Conservation (phyloP, 2,329 filamentous ascomycete genomes). For the Didymella glomerata region DNA sequence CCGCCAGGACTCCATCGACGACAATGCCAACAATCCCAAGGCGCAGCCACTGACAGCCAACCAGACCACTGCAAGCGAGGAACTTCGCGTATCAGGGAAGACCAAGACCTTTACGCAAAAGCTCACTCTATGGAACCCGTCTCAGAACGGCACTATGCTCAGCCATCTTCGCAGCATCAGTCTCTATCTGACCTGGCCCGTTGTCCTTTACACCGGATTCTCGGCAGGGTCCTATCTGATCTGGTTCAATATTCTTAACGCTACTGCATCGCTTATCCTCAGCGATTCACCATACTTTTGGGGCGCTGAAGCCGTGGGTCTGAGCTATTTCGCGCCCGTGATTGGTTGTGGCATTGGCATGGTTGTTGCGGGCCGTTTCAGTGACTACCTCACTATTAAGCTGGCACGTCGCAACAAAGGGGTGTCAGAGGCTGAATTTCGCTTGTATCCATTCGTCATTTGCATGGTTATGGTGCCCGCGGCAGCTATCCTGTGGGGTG, state of each 20-base stretch:
- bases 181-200: constrained; percentile 50
- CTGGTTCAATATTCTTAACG: constrained; percentile 44
- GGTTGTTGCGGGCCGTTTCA: constrained; percentile 32
- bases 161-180: constrained; percentile 32
- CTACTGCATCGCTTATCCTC: constrained; percentile 38
- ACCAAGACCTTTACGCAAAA: constrained; percentile 33
- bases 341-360: constrained; percentile 33
- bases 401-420: constrained; percentile 51
- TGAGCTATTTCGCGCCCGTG: constrained; percentile 33
- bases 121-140: constrained; percentile 35
- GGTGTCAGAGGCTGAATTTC: constrained; percentile 53
- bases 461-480: constrained; percentile 55
- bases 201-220: constrained; percentile 38
- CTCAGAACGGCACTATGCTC: constrained; percentile 29
- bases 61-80: constrained; percentile 26
- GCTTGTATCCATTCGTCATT: constrained; percentile 52
- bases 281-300: constrained; percentile 35
- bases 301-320: constrained; percentile 34
- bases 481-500: constrained; percentile 60
- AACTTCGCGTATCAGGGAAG: constrained; percentile 3
- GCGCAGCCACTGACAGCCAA: constrained; percentile 24
- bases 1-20: not conserved
- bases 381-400: constrained; percentile 38
- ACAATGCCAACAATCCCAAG: constrained; percentile 6
- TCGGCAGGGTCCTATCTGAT: constrained; percentile 40